These are phyloP conservation scores for Tremella yokohamensis DNA, from an alignment of 768 basidiomycete species.

Conservation along the genomic window DNA sequence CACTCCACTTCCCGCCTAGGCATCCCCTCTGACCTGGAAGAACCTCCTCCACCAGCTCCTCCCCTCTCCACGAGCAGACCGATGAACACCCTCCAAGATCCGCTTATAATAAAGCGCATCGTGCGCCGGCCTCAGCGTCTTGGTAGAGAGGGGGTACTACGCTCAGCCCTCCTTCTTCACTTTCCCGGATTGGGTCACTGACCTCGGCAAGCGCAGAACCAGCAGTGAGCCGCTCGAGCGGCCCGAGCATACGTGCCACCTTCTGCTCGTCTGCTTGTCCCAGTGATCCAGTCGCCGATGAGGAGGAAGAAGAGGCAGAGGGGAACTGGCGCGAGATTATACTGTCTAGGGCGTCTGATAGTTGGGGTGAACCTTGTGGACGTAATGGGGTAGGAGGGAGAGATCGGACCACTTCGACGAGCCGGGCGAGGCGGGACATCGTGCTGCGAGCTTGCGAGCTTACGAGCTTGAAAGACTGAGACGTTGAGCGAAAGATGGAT, in stretches of 20 bases:
- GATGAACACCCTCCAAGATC: conserved; percentile 42
- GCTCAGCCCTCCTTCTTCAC: not conserved
- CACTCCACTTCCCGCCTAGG: conserved; percentile 15
- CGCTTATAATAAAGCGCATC: conserved; percentile 46
- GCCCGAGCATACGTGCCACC: conserved; percentile 19
- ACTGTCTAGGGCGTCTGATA: conserved; percentile 39
- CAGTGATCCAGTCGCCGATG: not conserved
- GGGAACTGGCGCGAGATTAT: conserved; percentile 27
- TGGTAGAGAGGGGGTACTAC: conserved; percentile 39
- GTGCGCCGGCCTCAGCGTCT: conserved; percentile 37
- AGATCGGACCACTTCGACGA: conserved; percentile 37
- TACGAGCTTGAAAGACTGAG: too few species aligned
- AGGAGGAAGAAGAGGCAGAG: not conserved
- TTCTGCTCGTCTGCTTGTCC: conserved; percentile 10
- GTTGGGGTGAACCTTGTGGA: conserved; percentile 32
- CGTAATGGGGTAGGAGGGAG: conserved; percentile 43
- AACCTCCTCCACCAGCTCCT: conserved; percentile 48
- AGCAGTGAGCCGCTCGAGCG: conserved; percentile 17
- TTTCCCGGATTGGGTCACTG: conserved; percentile 8
- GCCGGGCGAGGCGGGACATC: conserved; percentile 17
- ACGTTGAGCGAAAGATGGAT: too few species aligned
- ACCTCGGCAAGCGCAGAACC: conserved; percentile 14
- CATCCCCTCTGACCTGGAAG: conserved; percentile 48
- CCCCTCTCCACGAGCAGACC: conserved; percentile 35
- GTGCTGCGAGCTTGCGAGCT: not conserved